Conservation (phyloP, 2,329 filamentous ascomycete genomes). For the Aspergillus sp. region DNA sequence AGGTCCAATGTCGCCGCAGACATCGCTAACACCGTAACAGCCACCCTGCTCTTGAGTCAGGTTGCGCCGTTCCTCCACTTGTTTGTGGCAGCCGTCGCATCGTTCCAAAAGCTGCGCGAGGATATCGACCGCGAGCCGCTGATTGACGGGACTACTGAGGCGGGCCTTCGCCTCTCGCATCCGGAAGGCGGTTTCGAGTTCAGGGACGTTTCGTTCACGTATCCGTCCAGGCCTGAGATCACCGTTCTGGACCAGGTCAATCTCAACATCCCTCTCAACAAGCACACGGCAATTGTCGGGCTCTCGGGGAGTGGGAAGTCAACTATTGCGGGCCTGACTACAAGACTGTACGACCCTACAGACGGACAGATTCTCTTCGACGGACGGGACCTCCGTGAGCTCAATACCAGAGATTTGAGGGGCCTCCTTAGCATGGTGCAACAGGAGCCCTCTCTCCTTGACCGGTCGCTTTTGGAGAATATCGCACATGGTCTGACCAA, state of each 20-base stretch:
- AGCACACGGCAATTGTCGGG: slow-evolving; percentile 57
- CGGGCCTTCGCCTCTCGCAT: slow-evolving; percentile 13
- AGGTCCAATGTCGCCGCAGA: no score
- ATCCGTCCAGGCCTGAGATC: slow-evolving; percentile 33
- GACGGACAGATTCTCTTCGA: slow-evolving; percentile 29
- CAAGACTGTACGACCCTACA: slow-evolving; percentile 58
- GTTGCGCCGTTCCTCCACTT: slow-evolving; percentile 35
- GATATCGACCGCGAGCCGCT: slow-evolving; percentile 46
- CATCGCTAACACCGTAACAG: slow-evolving; percentile 13
- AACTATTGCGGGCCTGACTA: slow-evolving; percentile 61
- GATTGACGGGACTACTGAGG: slow-evolving; percentile 33
- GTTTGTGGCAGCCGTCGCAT: slow-evolving; percentile 41
- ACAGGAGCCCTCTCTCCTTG: slow-evolving; percentile 74
- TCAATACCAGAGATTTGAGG: slow-evolving; percentile 22
- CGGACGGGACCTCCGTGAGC: slow-evolving; percentile 24
- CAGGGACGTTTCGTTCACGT: slow-evolving; percentile 21
- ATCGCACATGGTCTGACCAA: slow-evolving; percentile 50
- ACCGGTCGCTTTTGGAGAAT: slow-evolving; percentile 72
- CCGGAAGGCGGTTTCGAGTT: slow-evolving; percentile 25
- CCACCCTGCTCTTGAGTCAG: slow-evolving; percentile 30
- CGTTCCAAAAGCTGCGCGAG: slow-evolving; percentile 49
- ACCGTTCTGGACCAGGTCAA: slow-evolving; percentile 27
- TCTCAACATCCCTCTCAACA: slow-evolving; percentile 29
- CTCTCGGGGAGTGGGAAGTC: slow-evolving; percentile 65
- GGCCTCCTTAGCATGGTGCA: slow-evolving; percentile 17